Evolutionary conservation across 768 basidiomycete species (phyloP).

Genomic region (Mrakia hoshinonis): DNA sequence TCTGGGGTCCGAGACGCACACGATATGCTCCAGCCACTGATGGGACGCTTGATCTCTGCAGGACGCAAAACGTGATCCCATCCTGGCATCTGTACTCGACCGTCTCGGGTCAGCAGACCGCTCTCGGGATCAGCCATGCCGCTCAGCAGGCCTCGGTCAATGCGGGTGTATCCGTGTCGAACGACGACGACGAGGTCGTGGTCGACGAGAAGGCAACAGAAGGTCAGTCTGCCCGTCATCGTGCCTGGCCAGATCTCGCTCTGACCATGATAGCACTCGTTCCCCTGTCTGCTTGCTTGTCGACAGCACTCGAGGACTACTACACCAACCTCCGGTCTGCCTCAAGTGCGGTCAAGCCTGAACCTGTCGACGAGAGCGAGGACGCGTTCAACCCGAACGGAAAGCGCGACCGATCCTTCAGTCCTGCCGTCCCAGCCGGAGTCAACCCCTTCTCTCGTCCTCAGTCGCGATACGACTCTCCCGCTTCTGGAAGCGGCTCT

Average conservation of each 20-base stretch:
- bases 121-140: slow-evolving; percentile 49
- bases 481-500: not conserved
- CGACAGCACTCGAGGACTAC: slow-evolving; percentile 27
- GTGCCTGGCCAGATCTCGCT: not conserved
- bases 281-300: not conserved
- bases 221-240: not conserved
- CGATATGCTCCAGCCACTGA: too few relatives aligned
- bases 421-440: not conserved
- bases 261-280: not conserved
- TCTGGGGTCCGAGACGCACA: not conserved
- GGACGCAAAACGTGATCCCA: slow-evolving; percentile 80
- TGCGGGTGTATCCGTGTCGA: not conserved
- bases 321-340: slow-evolving; percentile 10
- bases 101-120: slow-evolving; percentile 82
- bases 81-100: slow-evolving; percentile 95
- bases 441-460: not conserved
- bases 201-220: slow-evolving; percentile 14
- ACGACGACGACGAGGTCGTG: slow-evolving; percentile 1
- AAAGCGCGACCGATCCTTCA: not conserved
- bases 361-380: not conserved
- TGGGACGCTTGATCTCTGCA: slow-evolving; percentile 19
- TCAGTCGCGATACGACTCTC: not conserved
- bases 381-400: slow-evolving; percentile 5
- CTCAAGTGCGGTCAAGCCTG: not conserved
- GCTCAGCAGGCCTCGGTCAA: not conserved